A percentile compares a stretch with the other conserved stretches of the same genome.
Evolutionary conservation across 768 basidiomycete genomes (phyloP).

Genomic region (Boletus bicolor): DNA sequence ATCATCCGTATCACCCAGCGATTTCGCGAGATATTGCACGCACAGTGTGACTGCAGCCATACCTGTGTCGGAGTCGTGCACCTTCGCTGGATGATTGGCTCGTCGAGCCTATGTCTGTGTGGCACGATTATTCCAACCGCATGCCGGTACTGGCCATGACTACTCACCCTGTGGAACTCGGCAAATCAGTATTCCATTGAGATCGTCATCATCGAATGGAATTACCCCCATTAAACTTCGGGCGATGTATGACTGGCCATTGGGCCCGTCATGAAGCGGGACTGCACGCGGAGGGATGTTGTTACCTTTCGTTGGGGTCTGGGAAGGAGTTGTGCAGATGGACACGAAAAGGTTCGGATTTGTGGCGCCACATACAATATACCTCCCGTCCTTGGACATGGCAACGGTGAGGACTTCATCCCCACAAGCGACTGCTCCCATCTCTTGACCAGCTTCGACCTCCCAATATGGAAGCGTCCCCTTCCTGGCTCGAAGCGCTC

Average conservation of each 20-base stretch:
- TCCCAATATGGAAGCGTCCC: conserved; percentile 10
- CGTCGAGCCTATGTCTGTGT: conserved; percentile 17
- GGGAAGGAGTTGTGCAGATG: background rate
- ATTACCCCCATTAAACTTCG: conserved; percentile 15
- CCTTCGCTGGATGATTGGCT: conserved; percentile 9
- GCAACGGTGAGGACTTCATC: conserved; percentile 7
- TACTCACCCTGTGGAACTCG: conserved; percentile 14
- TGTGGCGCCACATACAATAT: conserved; percentile 10
- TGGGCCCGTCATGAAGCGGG: conserved; percentile 2
- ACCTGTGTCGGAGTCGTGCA: conserved; percentile 12
- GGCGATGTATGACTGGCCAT: conserved; percentile 20
- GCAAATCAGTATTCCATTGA: conserved; percentile 1
- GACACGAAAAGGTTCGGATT: too few species aligned
- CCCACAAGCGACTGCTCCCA: background rate
- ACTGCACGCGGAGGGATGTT: conserved; percentile 21
- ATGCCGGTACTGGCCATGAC: background rate
- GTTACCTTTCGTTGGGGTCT: conserved; percentile 18
- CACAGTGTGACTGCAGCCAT: conserved; percentile 11
- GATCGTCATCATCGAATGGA: background rate
- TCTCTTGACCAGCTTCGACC: background rate
- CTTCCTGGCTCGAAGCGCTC: conserved; percentile 5
- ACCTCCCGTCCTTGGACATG: conserved; percentile 9
- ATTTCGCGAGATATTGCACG: background rate
- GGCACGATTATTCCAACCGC: background rate
- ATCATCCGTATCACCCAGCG: background rate